Conservation (phyloP, 2,329 filamentous ascomycete genomes). For the Sclerotinia nivalis region DNA sequence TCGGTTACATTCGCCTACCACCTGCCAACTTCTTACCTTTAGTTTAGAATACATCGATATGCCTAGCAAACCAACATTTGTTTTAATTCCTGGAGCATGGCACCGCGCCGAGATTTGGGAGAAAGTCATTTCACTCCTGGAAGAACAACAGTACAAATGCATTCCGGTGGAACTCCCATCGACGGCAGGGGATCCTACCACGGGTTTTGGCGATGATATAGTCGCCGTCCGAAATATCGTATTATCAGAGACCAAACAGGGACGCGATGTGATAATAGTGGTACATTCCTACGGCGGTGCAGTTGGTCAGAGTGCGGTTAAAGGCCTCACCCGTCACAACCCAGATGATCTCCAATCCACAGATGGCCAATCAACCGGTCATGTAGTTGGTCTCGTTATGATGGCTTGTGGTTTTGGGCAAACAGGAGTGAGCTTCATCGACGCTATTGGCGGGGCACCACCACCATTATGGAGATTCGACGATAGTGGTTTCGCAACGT, state of each 20-base stretch:
- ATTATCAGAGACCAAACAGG: slow-evolving; percentile 40
- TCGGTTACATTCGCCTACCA: neutral
- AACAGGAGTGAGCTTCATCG: slow-evolving; percentile 44
- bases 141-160: slow-evolving; percentile 39
- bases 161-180: slow-evolving; percentile 43
- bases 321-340: slow-evolving; percentile 41
- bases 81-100: slow-evolving; percentile 53
- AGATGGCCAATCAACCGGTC: slow-evolving; percentile 32
- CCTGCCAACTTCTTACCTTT: neutral
- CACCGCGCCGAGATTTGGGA: slow-evolving; percentile 46
- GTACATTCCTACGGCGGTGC: slow-evolving; percentile 49
- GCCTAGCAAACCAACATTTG: slow-evolving; percentile 42
- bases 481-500: slow-evolving; percentile 44
- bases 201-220: slow-evolving; percentile 44
- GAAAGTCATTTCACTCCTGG: slow-evolving; percentile 41
- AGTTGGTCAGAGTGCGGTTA: slow-evolving; percentile 45
- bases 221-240: slow-evolving; percentile 43
- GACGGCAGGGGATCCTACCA: slow-evolving; percentile 35
- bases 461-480: slow-evolving; percentile 45
- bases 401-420: slow-evolving; percentile 45
- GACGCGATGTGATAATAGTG: slow-evolving; percentile 46
- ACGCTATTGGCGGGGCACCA: slow-evolving; percentile 43
- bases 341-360: slow-evolving; percentile 20
- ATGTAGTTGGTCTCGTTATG: slow-evolving; percentile 44
- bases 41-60: slow-evolving; percentile 2